Evolutionary conservation across 768 basidiomycete genomes (phyloP).

Genomic region (Termitomyces bulborhizus): DNA sequence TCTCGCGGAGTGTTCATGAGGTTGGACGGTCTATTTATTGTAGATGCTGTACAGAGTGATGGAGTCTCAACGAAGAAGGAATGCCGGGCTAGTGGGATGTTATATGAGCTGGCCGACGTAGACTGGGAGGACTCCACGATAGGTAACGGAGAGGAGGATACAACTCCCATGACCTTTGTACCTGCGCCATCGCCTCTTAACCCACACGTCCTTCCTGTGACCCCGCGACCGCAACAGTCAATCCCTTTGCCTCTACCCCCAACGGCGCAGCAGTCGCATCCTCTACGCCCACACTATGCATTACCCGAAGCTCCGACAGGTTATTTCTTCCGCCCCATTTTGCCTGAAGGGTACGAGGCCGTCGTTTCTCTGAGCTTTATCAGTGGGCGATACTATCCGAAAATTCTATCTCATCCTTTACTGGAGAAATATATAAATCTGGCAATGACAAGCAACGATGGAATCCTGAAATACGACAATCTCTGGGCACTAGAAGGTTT

Average conservation of each 20-base stretch:
- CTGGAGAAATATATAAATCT: constrained; percentile 34
- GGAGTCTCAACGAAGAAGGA: constrained; percentile 43
- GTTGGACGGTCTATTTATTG: constrained; percentile 58
- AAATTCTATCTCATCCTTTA: constrained; percentile 59
- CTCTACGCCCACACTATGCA: constrained; percentile 18
- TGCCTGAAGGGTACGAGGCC: constrained; percentile 54
- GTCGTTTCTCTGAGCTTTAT: constrained; percentile 66
- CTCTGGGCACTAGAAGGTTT: constrained; percentile 73
- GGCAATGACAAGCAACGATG: constrained; percentile 29
- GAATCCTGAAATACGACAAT: constrained; percentile 37
- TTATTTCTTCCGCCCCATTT: constrained; percentile 64
- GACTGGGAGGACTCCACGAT: constrained; percentile 44
- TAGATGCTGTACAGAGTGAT: constrained; percentile 40
- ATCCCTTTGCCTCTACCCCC: neutral
- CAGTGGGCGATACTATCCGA: constrained; percentile 78
- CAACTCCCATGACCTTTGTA: constrained; percentile 9
- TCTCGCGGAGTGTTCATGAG: constrained; percentile 68
- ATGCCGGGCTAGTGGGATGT: constrained; percentile 63
- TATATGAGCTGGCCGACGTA: constrained; percentile 74
- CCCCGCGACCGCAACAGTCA: constrained; percentile 5
- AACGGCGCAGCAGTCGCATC: constrained; percentile 17
- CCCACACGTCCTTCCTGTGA: constrained; percentile 18
- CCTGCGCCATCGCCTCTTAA: constrained; percentile 25
- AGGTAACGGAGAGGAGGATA: neutral
- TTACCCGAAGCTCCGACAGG: constrained; percentile 64